Conservation (phyloP, 2,329 filamentous ascomycete genomes). For the Myriosclerotinia duriaeana region DNA sequence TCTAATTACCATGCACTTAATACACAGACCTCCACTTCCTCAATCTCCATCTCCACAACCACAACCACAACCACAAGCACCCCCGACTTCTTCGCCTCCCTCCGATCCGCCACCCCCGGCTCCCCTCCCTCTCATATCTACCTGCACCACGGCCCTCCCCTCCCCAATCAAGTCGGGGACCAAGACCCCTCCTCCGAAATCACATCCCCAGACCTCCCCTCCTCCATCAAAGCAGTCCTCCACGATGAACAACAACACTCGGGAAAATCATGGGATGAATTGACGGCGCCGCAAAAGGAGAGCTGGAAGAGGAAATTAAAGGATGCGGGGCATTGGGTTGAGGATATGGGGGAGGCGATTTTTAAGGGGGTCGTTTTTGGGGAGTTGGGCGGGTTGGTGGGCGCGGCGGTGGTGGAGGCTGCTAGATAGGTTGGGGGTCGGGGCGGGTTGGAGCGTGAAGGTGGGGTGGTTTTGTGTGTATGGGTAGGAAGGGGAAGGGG, state of each 20-base stretch:
- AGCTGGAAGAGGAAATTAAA: slow-evolving; percentile 38
- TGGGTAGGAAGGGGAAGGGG: not conserved
- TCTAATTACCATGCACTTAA: slow-evolving; percentile 12
- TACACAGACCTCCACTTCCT: not conserved
- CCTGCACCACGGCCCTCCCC: not conserved
- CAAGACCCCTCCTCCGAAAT: not conserved
- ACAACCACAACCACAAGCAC: not conserved
- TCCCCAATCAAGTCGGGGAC: not conserved
- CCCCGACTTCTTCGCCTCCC: slow-evolving; percentile 16
- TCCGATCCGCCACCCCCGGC: not conserved
- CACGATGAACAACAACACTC: slow-evolving; percentile 34
- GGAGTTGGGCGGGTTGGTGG: slow-evolving; percentile 38
- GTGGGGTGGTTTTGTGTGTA: not conserved
- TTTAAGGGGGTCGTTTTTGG: slow-evolving; percentile 41
- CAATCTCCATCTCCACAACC: not conserved
- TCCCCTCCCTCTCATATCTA: not conserved
- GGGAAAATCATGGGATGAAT: slow-evolving; percentile 38
- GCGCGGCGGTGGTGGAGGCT: slow-evolving; percentile 31
- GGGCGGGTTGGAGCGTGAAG: not conserved
- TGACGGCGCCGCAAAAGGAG: slow-evolving; percentile 36
- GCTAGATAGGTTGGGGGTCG: not conserved
- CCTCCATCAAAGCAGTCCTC: slow-evolving; percentile 29
- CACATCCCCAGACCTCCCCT: not conserved
- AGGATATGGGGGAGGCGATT: slow-evolving; percentile 37
- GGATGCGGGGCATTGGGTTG: slow-evolving; percentile 40